Evolutionary conservation across 2,329 filamentous ascomycete genomes (phyloP).

Genomic region (Didymella arachidicola): DNA sequence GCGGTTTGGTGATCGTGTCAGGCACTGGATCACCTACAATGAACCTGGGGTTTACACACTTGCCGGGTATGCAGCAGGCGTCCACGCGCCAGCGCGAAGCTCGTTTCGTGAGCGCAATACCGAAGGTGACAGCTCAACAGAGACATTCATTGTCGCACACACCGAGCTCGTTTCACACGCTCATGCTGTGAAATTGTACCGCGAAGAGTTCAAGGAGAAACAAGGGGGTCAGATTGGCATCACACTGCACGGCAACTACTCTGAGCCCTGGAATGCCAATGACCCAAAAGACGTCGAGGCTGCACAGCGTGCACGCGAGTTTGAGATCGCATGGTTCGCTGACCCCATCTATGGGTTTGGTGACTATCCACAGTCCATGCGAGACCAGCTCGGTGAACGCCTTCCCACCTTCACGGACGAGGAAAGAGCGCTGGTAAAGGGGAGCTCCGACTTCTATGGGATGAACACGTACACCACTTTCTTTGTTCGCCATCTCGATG

Average conservation of each 20-base stretch:
- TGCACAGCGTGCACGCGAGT: constrained; percentile 53
- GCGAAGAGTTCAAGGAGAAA: constrained; percentile 49
- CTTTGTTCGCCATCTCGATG: constrained; percentile 48
- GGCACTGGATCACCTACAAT: constrained; percentile 55
- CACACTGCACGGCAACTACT: constrained; percentile 55
- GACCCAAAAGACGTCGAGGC: constrained; percentile 21
- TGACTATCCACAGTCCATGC: constrained; percentile 54
- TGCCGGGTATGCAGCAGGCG: constrained; percentile 46
- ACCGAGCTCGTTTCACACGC: constrained; percentile 53
- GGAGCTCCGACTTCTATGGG: constrained; percentile 45
- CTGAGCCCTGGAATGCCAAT: constrained; percentile 46
- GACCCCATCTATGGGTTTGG: constrained; percentile 37
- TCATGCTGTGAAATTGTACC: constrained; percentile 51
- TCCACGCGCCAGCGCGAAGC: constrained; percentile 38
- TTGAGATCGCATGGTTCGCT: constrained; percentile 55
- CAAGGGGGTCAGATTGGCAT: constrained; percentile 54
- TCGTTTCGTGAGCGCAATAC: constrained; percentile 18
- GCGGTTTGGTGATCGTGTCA: constrained; percentile 51
- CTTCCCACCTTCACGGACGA: constrained; percentile 52
- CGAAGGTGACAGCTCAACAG: constrained; percentile 26
- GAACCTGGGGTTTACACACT: constrained; percentile 45
- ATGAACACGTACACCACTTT: constrained; percentile 57
- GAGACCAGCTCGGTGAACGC: constrained; percentile 46
- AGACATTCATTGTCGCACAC: constrained; percentile 49
- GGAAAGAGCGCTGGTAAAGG: constrained; percentile 49